phyloP scores from a whole-genome alignment of 176 grass and related monocot genomes.

The Raddia guianensis region DNA sequence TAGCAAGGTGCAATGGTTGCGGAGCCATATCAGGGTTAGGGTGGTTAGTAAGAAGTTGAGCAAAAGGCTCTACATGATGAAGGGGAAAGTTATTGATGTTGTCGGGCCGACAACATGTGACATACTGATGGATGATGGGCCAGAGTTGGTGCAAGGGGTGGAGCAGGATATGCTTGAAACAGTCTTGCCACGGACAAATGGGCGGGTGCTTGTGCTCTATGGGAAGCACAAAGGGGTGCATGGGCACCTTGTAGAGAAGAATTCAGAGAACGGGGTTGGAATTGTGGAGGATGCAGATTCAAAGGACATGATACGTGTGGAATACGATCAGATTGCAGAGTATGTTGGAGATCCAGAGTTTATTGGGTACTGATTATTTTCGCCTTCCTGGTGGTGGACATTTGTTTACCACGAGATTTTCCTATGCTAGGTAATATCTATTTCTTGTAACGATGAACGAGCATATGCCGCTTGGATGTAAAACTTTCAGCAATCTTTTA shows the following conservation, averaged over 20 bases:
- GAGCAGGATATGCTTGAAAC: slow-evolving; percentile 96
- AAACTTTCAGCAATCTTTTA: background rate
- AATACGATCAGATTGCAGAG: slow-evolving; percentile 83
- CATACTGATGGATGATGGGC: slow-evolving; percentile 73
- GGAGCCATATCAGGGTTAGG: slow-evolving; percentile 86
- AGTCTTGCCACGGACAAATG: slow-evolving; percentile 74
- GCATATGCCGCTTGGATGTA: slow-evolving; percentile 29
- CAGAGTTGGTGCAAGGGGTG: slow-evolving; percentile 75
- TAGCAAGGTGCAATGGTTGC: slow-evolving; percentile 67
- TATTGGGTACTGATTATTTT: slow-evolving; percentile 66
- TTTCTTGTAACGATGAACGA: slow-evolving; percentile 26
- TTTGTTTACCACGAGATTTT: slow-evolving; percentile 14
- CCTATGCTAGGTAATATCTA: slow-evolving; percentile 38
- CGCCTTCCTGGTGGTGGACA: background rate
- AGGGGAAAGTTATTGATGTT: slow-evolving; percentile 83
- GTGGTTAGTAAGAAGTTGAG: slow-evolving; percentile 76
- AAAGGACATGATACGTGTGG: slow-evolving; percentile 73
- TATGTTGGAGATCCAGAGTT: slow-evolving; percentile 78
- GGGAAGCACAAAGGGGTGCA: slow-evolving; percentile 87
- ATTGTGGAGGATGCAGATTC: slow-evolving; percentile 75
- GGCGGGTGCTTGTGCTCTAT: slow-evolving; percentile 74
- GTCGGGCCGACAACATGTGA: slow-evolving; percentile 84
- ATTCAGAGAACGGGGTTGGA: slow-evolving; percentile 60
- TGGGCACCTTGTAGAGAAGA: slow-evolving; percentile 73
- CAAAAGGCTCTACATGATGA: slow-evolving; percentile 74